Conservation (phyloP, 2,329 filamentous ascomycete species). For the Trichoderma sp. region DNA sequence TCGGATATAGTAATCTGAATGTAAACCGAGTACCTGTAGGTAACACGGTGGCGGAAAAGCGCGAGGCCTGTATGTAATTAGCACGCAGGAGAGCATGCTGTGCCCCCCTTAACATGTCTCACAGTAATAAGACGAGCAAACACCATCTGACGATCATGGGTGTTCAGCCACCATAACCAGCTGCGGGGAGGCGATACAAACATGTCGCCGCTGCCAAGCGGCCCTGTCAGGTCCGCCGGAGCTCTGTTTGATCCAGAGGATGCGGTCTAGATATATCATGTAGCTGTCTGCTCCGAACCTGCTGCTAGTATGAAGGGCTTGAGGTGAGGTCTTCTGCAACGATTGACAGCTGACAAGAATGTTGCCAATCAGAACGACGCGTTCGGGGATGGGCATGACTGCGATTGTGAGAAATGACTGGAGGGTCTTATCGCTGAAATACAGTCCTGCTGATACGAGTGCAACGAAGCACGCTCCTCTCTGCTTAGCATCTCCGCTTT, state of each 20-base stretch:
- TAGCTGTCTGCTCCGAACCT: not conserved
- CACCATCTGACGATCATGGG: conserved; percentile 12
- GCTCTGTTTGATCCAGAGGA: not conserved
- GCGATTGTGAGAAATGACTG: not conserved
- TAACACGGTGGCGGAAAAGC: not conserved
- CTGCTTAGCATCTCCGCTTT: conserved; percentile 8
- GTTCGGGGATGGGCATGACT: not conserved
- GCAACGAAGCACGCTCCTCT: not conserved
- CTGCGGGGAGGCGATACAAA: not conserved
- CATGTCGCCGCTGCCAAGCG: not conserved
- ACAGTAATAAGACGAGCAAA: conserved; percentile 21
- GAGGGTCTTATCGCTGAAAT: not conserved
- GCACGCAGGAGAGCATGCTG: conserved; percentile 1
- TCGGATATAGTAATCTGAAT: not conserved
- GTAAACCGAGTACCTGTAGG: not conserved
- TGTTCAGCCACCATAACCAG: not conserved
- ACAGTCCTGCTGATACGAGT: not conserved
- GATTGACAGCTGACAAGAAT: not conserved
- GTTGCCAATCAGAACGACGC: not conserved
- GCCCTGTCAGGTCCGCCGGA: not conserved
- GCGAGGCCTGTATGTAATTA: not conserved
- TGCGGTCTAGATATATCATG: not conserved
- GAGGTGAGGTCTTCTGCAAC: not conserved
- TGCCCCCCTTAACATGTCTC: conserved; percentile 11
- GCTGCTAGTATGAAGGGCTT: not conserved